Evolutionary conservation across 192 early-diverging fungal species (phyloP), one percentile per base, ranked within the genome.

Genomic region (Podila clonocystis): DNA sequence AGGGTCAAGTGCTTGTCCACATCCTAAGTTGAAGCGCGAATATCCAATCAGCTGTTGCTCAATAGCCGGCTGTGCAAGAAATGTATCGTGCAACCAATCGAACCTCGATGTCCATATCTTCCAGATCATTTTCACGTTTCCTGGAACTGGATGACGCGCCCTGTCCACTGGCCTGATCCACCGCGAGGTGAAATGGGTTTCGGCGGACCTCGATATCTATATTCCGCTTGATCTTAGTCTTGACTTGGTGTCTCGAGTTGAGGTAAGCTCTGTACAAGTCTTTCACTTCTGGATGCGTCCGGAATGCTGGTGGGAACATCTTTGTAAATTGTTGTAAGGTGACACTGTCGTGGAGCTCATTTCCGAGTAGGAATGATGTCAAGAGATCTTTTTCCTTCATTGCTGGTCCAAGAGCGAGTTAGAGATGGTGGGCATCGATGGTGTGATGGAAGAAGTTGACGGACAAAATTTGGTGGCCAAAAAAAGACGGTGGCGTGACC

Each of bases 301-400:
- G 64, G 50, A 67, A 65, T 8, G 52, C 19, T 9, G 12, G 1
- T 6, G 73, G 82, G 41, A 83, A 83, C 41, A 70, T 33, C 3
- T 24, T 45, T 13, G 60, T 38, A 60, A 72, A 72, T 20, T 76
- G 69, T 28, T 65, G 62, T 26, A 83, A 68, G 11, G 82, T 65
- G 5, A 83, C 62, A 28, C 68, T 71, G 70, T 83, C 82, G 49
- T 75, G 82, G 1, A 83, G 70, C 49, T 76, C 73, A 48, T 76
- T 83, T 34, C 82, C 82, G 15, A 83, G 69, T 0, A 83, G 68
- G 55, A 75, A 83, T 55, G 64, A 68, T 11, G 69, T 5, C 3
- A 83, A 50, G 8, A 83, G 70, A 55, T 75, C 82, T 19, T 76
- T 74, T 59, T 83, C 82, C 30, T 72, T 76, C 70, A 72, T 76